Percentiles rank a stretch among this genome's conserved stretches.
These are phyloP conservation scores for Solanum hybrid DNA, from an alignment of 305 asterid genomes.

Conservation along the genomic window DNA sequence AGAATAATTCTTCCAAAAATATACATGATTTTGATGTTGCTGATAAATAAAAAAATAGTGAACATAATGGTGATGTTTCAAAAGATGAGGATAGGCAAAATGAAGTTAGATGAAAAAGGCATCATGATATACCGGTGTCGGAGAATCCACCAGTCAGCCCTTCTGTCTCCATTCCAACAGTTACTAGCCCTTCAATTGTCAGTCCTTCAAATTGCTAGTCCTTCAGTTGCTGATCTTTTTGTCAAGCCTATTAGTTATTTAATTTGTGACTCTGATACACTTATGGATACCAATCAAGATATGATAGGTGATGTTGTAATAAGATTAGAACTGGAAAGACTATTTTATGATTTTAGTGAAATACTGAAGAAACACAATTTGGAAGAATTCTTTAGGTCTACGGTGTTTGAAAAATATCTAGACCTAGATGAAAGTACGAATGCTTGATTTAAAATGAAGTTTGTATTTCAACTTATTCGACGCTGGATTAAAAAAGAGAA, in stretches of 20 bases:
- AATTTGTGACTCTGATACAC: neutral
- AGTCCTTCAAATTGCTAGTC: neutral
- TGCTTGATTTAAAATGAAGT: neutral
- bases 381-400: neutral
- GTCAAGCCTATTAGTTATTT: neutral
- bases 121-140: neutral
- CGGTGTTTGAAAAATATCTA: neutral
- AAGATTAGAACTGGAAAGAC: neutral
- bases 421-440: neutral
- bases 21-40: neutral
- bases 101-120: neutral
- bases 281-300: neutral
- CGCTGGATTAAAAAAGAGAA: neutral
- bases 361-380: too few relatives aligned
- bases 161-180: neutral
- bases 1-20: too few relatives aligned
- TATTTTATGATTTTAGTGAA: neutral
- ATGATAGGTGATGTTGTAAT: neutral
- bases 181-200: neutral
- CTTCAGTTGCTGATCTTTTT: too few relatives aligned
- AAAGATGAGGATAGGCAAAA: neutral
- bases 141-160: neutral
- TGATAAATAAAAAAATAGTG: neutral
- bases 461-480: too few relatives aligned
- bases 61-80: neutral